Percentiles rank a stretch among this genome's conserved stretches.
Conservation (phyloP, 179 eudicot genomes). For the Sideroxylon spinosum region DNA sequence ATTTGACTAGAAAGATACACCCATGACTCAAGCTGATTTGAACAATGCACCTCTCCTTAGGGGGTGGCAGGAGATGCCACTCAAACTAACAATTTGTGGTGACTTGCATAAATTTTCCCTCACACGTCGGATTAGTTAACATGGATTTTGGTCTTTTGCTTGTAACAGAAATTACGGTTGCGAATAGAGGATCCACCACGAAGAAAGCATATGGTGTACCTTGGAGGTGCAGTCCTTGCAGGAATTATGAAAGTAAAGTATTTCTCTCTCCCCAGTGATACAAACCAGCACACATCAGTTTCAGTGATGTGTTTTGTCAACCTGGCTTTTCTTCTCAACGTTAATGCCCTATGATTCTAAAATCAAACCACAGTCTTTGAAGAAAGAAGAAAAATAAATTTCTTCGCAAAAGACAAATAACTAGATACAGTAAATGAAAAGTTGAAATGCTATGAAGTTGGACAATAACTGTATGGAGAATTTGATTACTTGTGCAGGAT, state of each 20-base stretch:
- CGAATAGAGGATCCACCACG: constrained; percentile 97
- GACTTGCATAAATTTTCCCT: not conserved
- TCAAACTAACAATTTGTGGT: not conserved
- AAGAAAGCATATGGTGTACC: constrained; percentile 99
- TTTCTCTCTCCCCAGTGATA: not conserved
- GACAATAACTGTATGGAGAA: not conserved
- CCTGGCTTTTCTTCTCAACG: not conserved
- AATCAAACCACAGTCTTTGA: not conserved
- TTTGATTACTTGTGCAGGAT: constrained; percentile 54
- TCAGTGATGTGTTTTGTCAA: not conserved
- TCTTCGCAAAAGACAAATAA: not conserved
- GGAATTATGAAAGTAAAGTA: constrained; percentile 89
- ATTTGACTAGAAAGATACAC: not conserved
- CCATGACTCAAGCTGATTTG: not conserved
- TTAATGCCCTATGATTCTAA: not conserved
- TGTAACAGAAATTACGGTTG: constrained; percentile 73
- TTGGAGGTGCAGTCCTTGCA: constrained; percentile 99
- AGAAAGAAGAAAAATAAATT: not conserved
- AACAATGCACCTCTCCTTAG: not conserved
- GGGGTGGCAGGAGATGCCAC: not conserved
- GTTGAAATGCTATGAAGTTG: not conserved
- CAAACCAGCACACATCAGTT: not conserved
- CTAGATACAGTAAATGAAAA: not conserved
- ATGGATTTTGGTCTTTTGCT: not conserved
- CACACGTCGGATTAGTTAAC: not conserved